Evolutionary conservation across 441 rosid genomes (phyloP), one percentile per base, ranked within the genome.

Genomic region (Euphorbia schlechtendalii): DNA sequence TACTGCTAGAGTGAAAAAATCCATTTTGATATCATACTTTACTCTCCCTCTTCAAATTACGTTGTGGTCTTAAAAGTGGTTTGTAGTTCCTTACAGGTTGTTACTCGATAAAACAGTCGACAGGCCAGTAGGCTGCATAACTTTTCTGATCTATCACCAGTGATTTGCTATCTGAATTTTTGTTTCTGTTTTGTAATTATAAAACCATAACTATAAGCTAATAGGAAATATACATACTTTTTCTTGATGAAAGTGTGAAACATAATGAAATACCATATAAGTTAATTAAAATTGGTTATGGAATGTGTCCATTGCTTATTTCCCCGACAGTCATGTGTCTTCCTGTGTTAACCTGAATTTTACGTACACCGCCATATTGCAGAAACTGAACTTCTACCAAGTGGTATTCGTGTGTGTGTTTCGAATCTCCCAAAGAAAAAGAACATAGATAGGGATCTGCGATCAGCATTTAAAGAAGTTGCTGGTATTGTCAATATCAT

Each of bases 401-500:
- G 68, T 66, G 84, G 90, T 53, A 58, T 80, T 41, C 83, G 84
- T 62, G 94, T 89, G 36, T 82, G 77, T 52, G 70, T 89, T 53
- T 24, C 59, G 13, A 84, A 87, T 78, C 89, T 92, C 64, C 98
- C 98, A 1, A 92, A 82, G 96, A 92, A 92, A 77, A 92, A 81
- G 89, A 92, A 89, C 55, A 71, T 92, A 67, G 86, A 82, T 32
- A 83, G 96, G 72, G 96, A 92, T 85, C 81, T 92, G 61, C 77
- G 81, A 73, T 71, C 61, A 65, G 90, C 94, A 58, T 92, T 86
- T 61, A 69, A 83, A 71, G 93, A 75, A 32, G 82, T 84, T 24
- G 71, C 73, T 65, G 96, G 96, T 22, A 58, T 92, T 36, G 58
- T 77, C 66, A 72, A 70, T 62, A 79, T 92, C 20, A 63, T 64